Base-by-base conservation (phyloP, 805 yeast genomes). In the Jamesozyma piceae region DNA sequence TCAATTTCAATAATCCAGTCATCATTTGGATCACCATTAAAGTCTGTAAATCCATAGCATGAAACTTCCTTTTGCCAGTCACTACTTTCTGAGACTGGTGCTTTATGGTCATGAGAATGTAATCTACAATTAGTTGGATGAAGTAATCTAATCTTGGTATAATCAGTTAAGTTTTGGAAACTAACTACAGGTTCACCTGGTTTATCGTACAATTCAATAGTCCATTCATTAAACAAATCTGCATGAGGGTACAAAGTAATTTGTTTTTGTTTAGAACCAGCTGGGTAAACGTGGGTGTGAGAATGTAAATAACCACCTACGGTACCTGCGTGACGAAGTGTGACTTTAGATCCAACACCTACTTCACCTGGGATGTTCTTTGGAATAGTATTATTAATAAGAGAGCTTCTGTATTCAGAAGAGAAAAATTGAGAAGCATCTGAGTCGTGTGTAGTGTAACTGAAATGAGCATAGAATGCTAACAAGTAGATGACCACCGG, bases 21-120 rank as follows among this genome's bases (percentile, higher is more conserved):
- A 64, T 84, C 95, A 60, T 84, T 84, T 44, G 88, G 82, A 65
- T 84, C 94, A 64, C 94, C 95, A 20, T 54, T 75, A 53, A 84
- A 84, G 13, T 83, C 87, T 41, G 78, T 80, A 53, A 58, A 81
- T 22, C 95, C 95, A 57, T 84, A 84, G 64, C 81, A 72, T 5
- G 87, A 74, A 19, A 73, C 85, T 67, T 84, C 95, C 63, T 82
- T 82, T 67, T 82, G 89, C 92, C 92, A 84, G 54, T 84, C 94
- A 41, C 60, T 50, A 40, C 63, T 63, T 58, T 77, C 82, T 46
- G 81, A 68, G 19, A 82, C 86, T n/a, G 90, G 85, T 21, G 90
- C 79, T 63, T 84, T 81, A 52, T 82, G 81, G 57, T 84, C 92
- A 59, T 84, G 95, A n/a, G 92, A 79, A 63, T 84, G 95, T 58